Percentiles rank a stretch among this genome's conserved stretches.
Evolutionary conservation across 2,329 filamentous ascomycete genomes (phyloP).

Genomic region (Penicillium corylophilum): DNA sequence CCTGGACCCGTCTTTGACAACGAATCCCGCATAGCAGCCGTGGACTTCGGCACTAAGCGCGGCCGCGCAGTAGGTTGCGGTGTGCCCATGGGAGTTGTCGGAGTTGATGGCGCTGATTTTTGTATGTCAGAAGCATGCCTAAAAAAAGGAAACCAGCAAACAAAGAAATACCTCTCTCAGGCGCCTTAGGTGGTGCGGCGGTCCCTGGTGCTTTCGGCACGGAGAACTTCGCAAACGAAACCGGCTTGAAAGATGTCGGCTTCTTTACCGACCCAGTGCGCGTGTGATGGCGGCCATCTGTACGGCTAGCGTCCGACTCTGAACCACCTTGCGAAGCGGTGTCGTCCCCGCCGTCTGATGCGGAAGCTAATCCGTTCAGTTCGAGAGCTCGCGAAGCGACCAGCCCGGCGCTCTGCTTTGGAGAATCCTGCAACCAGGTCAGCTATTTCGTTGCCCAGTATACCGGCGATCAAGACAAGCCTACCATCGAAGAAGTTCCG

Average conservation of each 20-base stretch:
- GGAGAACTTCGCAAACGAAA: slow-evolving; percentile 66
- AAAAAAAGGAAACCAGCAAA: neutral
- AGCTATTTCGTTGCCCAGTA: slow-evolving; percentile 17
- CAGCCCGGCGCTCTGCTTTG: slow-evolving; percentile 31
- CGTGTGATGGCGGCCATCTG: slow-evolving; percentile 47
- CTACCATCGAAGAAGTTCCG: slow-evolving; percentile 32
- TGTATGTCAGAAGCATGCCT: slow-evolving; percentile 1
- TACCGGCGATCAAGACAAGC: slow-evolving; percentile 13
- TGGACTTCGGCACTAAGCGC: slow-evolving; percentile 63
- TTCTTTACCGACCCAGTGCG: slow-evolving; percentile 59
- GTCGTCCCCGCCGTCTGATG: slow-evolving; percentile 40
- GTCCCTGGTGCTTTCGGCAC: slow-evolving; percentile 61
- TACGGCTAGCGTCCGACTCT: slow-evolving; percentile 62
- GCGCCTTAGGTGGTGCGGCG: slow-evolving; percentile 50
- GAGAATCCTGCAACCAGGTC: slow-evolving; percentile 26
- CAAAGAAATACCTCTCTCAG: slow-evolving; percentile 53
- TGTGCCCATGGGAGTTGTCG: slow-evolving; percentile 39
- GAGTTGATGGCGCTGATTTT: slow-evolving; percentile 34
- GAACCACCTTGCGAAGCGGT: slow-evolving; percentile 52
- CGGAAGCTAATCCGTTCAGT: slow-evolving; percentile 39
- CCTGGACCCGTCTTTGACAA: slow-evolving; percentile 50
- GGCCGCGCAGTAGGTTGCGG: slow-evolving; percentile 53
- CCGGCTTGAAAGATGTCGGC: slow-evolving; percentile 62
- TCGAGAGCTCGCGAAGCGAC: slow-evolving; percentile 39
- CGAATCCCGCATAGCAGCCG: slow-evolving; percentile 52